Base-by-base conservation (phyloP, 768 basidiomycete species). In the Piloderma croceum region DNA sequence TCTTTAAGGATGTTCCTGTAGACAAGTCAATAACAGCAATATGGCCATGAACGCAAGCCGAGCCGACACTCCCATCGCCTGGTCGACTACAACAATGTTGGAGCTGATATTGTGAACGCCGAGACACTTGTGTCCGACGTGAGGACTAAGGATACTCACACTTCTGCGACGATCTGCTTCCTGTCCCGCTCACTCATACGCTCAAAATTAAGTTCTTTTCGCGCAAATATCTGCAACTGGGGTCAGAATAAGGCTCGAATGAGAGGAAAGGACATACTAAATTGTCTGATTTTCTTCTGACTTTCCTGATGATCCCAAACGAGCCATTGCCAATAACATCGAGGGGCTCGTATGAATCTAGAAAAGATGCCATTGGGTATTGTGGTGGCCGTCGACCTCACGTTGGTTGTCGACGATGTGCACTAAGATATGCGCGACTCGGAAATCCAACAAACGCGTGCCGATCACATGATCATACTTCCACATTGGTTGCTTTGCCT, bases 291-390 rank as follows among this genome's bases (percentile, higher is more conserved):
- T 88, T 89, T 51, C 91, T 69, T 46, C 80, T 71, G 10, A 97
- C 93, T 68, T 97, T 97, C 44, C 91, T 81, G 49, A 99, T 99
- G 45, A 98, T 89, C 2, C 96, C 96, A 68, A 99, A 99, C 4
- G 88, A 89, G 20, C 96, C 96, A 53, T 93, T 97, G 4, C 96
- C 96, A 34, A 99, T 94, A 42, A 96, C 74, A 48, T 93, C 91
- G 34, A 92, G 71, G 6, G 89, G 70, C 46, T 91, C 90, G 54
- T 94, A 98, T 36, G 76, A 73, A 51, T 87, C 86, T 17, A 93
- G 68, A 49, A 80, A 79, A n/a, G 53, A n/a, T n/a, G n/a, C n/a
- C n/a, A n/a, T n/a, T n/a, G n/a, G n/a, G n/a, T n/a, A n/a, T n/a
- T n/a, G n/a, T n/a, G n/a, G n/a, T n/a, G n/a, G n/a, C n/a, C n/a